A percentile compares a stretch with the other conserved stretches of the same genome.
Evolutionary conservation across 176 grass and related monocot genomes (phyloP).

Genomic region (Carex cristatella): DNA sequence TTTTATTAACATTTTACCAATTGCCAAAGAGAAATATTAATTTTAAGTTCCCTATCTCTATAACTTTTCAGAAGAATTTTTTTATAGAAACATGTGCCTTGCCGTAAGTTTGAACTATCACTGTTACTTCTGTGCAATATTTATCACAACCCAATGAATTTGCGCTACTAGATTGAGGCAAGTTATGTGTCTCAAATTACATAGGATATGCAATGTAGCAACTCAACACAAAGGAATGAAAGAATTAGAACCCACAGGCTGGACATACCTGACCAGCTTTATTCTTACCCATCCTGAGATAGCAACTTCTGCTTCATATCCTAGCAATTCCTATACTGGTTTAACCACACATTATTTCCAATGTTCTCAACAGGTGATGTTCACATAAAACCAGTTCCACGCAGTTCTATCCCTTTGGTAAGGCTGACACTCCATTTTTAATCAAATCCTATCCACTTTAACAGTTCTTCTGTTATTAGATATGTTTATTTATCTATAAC

Average conservation of each 20-base stretch:
- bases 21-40: not conserved
- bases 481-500: constrained; percentile 9
- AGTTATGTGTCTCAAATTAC: not conserved
- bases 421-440: not conserved
- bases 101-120: not conserved
- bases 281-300: not conserved
- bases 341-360: not conserved
- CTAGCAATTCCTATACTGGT: not conserved
- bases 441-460: not conserved
- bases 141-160: not conserved
- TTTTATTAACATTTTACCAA: not conserved
- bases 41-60: not conserved
- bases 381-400: constrained; percentile 79
- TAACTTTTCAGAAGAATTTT: not conserved
- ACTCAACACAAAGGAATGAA: not conserved
- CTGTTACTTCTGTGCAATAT: not conserved
- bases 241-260: not conserved
- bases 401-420: constrained; percentile 58
- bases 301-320: not conserved
- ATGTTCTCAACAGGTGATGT: constrained; percentile 38
- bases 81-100: not conserved
- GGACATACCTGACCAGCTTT: not conserved
- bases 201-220: not conserved
- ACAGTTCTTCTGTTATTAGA: not conserved
- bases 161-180: not conserved